phyloP scores from a whole-genome alignment of 2,329 filamentous ascomycete species.

The Talaromyces sp. region DNA sequence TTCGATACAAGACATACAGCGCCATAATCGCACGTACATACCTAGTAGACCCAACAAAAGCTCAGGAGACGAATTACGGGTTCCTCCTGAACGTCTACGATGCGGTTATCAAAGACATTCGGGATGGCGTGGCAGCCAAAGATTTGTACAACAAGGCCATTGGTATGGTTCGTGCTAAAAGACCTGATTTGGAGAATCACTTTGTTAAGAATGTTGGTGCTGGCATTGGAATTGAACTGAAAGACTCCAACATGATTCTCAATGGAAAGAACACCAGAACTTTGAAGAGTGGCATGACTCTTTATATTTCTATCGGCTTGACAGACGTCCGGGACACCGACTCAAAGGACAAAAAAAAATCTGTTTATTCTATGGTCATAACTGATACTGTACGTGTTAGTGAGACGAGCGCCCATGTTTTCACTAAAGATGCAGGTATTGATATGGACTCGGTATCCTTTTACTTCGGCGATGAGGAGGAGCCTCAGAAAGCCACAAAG shows the following conservation, averaged over 20 bases:
- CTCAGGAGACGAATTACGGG: constrained; percentile 92
- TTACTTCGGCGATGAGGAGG: constrained; percentile 95
- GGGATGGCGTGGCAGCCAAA: constrained; percentile 80
- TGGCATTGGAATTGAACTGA: constrained; percentile 88
- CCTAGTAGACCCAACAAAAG: constrained; percentile 93
- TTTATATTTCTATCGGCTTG: constrained; percentile 86
- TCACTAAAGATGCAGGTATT: constrained; percentile 87
- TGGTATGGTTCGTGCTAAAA: constrained; percentile 76
- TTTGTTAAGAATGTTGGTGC: constrained; percentile 90
- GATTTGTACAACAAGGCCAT: constrained; percentile 90
- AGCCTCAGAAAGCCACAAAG: constrained; percentile 75
- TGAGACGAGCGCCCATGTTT: constrained; percentile 65
- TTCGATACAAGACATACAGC: constrained; percentile 94
- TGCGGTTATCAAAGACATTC: constrained; percentile 82
- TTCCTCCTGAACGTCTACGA: constrained; percentile 81
- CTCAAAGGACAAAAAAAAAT: constrained; percentile 84
- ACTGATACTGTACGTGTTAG: constrained; percentile 92
- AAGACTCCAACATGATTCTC: constrained; percentile 76
- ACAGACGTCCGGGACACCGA: constrained; percentile 83
- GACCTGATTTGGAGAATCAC: constrained; percentile 91
- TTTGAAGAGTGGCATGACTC: constrained; percentile 94
- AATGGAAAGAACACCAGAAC: constrained; percentile 81
- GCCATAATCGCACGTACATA: constrained; percentile 91
- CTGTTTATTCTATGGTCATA: constrained; percentile 82
- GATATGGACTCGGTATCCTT: constrained; percentile 94